These are phyloP conservation scores for Scheffersomyces illinoinensis DNA, from an alignment of 1,139 yeast genomes.

Conservation along the genomic window DNA sequence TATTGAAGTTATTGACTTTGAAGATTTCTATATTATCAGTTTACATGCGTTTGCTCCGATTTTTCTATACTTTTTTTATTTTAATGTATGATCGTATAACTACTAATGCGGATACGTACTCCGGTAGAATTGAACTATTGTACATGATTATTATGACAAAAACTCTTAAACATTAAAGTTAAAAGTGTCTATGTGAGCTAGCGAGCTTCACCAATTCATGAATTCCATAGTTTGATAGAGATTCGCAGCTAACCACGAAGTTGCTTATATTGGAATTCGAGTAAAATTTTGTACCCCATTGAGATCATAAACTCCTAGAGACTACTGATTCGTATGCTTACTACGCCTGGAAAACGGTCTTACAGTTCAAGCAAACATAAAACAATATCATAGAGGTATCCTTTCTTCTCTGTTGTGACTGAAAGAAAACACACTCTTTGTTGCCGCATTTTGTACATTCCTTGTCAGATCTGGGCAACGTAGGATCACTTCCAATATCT, in stretches of 20 bases:
- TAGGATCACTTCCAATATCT: constrained; percentile 95
- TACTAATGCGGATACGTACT: neutral
- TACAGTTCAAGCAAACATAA: constrained; percentile 88
- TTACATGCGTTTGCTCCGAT: neutral
- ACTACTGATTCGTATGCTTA: neutral
- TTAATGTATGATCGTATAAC: neutral
- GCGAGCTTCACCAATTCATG: neutral
- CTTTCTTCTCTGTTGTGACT: constrained; percentile 89
- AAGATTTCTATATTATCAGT: neutral
- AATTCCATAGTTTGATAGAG: neutral
- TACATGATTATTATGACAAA: neutral
- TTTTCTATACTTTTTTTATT: neutral
- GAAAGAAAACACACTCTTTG: constrained; percentile 93
- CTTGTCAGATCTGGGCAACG: constrained; percentile 90
- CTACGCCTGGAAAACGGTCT: constrained; percentile 61
- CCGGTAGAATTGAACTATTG: neutral
- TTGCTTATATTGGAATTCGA: neutral
- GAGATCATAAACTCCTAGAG: neutral
- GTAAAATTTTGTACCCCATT: no score
- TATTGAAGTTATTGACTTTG: neutral
- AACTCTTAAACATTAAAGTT: neutral
- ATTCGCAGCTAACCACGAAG: neutral
- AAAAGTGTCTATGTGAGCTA: neutral
- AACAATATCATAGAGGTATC: constrained; percentile 96
- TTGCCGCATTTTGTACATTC: constrained; percentile 90